These are phyloP conservation scores for Marvania coccoides DNA, from an alignment of 139 green algal species.

Conservation along the genomic window DNA sequence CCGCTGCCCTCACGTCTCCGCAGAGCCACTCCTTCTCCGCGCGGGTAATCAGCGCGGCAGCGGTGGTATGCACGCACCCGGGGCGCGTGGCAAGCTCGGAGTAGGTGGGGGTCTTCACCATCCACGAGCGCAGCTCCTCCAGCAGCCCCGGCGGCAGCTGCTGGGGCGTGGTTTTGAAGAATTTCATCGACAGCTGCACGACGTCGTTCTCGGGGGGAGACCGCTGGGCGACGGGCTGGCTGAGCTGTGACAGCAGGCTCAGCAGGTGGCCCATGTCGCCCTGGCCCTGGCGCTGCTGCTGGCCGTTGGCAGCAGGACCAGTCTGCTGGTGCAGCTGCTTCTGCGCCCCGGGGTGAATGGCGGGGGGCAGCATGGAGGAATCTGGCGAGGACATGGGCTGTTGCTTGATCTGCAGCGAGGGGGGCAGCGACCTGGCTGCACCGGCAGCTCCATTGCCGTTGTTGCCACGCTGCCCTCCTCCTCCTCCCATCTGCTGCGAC, in stretches of 20 bases:
- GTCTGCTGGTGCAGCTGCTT: too few species aligned
- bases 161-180: not conserved
- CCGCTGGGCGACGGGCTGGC: not conserved
- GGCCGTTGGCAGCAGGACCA: too few species aligned
- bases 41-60: not conserved
- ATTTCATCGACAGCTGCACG: not conserved
- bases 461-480: not conserved
- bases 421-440: not conserved
- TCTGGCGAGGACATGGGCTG: not conserved
- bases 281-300: too few species aligned
- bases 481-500: not conserved
- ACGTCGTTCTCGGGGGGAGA: not conserved
- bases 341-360: too few species aligned
- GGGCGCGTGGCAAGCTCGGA: not conserved
- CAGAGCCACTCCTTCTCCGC: not conserved
- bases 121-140: conserved; percentile 11
- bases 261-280: not conserved
- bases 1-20: not conserved
- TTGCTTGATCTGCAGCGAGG: not conserved
- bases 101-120: conserved; percentile 5
- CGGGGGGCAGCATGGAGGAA: not conserved
- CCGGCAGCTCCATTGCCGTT: too few species aligned
- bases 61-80: not conserved
- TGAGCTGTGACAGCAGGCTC: not conserved
- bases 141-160: conserved; percentile 8